A percentile compares a stretch with the other conserved stretches of the same genome.
These are phyloP conservation scores for Ceratocystis cacaofunesta DNA, from an alignment of 2,329 filamentous ascomycete genomes.

Conservation along the genomic window DNA sequence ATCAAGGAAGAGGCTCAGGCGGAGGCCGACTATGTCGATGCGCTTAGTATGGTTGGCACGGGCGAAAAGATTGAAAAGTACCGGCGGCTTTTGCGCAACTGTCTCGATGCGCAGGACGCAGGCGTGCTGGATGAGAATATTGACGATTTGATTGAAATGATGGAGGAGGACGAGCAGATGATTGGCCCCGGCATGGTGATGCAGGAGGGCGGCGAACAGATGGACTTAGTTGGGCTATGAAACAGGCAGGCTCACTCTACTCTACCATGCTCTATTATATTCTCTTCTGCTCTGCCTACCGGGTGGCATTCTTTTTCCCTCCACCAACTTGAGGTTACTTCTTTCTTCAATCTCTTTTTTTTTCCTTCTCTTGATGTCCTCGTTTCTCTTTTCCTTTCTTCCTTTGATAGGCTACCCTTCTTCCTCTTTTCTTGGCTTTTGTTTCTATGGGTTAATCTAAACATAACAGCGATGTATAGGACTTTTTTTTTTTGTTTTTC, in stretches of 20 bases:
- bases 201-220: constrained; percentile 21
- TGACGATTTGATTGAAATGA: constrained; percentile 45
- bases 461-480: neutral
- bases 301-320: neutral
- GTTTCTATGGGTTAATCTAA: neutral
- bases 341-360: neutral
- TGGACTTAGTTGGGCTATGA: constrained; percentile 19
- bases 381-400: neutral
- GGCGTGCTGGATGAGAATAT: constrained; percentile 53
- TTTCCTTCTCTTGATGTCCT: neutral
- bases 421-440: neutral
- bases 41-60: constrained; percentile 52
- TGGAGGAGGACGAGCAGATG: constrained; percentile 45
- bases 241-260: neutral
- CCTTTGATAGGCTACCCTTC: neutral
- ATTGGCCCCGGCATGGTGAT: constrained; percentile 24
- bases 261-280: neutral
- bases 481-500: neutral
- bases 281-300: neutral
- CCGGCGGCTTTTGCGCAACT: constrained; percentile 51
- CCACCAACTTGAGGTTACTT: neutral
- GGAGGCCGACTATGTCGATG: constrained; percentile 53
- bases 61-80: constrained; percentile 63
- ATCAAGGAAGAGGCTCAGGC: constrained; percentile 45
- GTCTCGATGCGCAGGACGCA: constrained; percentile 50